Evolutionary conservation across 164 flowering plant genomes (phyloP).

Genomic region (Malania oleifera): DNA sequence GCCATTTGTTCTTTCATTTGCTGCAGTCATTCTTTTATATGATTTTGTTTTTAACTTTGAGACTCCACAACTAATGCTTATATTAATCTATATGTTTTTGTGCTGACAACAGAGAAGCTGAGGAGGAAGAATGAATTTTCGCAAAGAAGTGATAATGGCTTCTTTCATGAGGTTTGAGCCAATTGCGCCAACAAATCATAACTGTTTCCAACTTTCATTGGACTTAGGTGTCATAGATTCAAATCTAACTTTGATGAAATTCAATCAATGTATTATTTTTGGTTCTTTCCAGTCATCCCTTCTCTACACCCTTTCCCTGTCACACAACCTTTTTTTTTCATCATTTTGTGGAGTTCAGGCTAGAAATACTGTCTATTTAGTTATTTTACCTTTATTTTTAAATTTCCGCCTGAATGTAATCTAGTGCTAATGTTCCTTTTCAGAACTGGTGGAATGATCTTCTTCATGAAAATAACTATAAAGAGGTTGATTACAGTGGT

Average conservation of each 20-base stretch:
- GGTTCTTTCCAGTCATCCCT: no score
- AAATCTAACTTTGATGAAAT: no score
- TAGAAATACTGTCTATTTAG: no score
- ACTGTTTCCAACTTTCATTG: neutral
- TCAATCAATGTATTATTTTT: no score
- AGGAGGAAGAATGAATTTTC: slow-evolving; percentile 28
- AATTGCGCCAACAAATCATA: neutral
- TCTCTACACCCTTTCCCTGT: no score
- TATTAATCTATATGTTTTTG: slow-evolving; percentile 5
- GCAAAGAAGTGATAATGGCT: slow-evolving; percentile 41
- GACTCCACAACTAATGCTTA: neutral
- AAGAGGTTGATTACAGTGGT: slow-evolving; percentile 77
- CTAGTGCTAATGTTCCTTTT: slow-evolving; percentile 8
- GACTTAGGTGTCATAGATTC: no score
- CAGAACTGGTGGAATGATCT: slow-evolving; percentile 96
- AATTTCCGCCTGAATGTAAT: no score
- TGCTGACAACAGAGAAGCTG: slow-evolving; percentile 47
- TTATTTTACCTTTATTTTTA: no score
- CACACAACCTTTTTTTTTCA: no score
- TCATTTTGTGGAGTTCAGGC: no score
- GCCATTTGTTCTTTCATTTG: neutral
- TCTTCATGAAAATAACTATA: slow-evolving; percentile 48
- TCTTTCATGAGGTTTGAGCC: slow-evolving; percentile 57
- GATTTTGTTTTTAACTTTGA: no score
- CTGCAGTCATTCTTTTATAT: neutral